A percentile compares a stretch with the other conserved stretches of the same genome.
Evolutionary conservation across 352 stramenopile genomes (phyloP).

Genomic region (Saprolegnia diclina): DNA sequence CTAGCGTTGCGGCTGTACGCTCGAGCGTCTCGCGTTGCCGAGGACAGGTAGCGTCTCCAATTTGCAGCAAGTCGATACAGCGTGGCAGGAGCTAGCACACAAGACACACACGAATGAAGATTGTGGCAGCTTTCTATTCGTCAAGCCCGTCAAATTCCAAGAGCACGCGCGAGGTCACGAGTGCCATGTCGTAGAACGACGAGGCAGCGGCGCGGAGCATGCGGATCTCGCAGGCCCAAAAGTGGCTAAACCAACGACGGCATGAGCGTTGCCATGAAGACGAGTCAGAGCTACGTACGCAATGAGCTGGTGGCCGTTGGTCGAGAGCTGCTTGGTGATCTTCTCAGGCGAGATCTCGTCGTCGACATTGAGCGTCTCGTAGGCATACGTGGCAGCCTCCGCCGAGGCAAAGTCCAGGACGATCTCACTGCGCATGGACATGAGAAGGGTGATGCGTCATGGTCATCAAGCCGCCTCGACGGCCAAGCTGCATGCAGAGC

Average conservation of each 20-base stretch:
- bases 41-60: no score
- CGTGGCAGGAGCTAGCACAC: no score
- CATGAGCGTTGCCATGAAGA: slow-evolving; percentile 8
- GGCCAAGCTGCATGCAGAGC: neutral
- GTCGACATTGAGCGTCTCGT: slow-evolving; percentile 82
- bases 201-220: slow-evolving; percentile 76
- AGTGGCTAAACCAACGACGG: slow-evolving; percentile 43
- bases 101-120: no score
- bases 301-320: slow-evolving; percentile 55
- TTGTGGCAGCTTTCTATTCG: neutral
- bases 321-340: slow-evolving; percentile 63
- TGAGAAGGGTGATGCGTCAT: slow-evolving; percentile 2
- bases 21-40: no score
- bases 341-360: slow-evolving; percentile 82
- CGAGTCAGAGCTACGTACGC: slow-evolving; percentile 44
- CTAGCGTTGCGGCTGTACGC: no score
- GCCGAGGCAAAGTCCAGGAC: slow-evolving; percentile 56
- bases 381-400: slow-evolving; percentile 58
- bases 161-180: slow-evolving; percentile 64
- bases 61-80: no score
- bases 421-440: slow-evolving; percentile 42
- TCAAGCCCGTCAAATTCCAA: slow-evolving; percentile 79
- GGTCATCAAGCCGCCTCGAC: neutral
- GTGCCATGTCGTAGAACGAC: slow-evolving; percentile 84
- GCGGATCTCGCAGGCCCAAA: slow-evolving; percentile 76